phyloP scores from a whole-genome alignment of 352 stramenopile species.

The Globisporangium paddicum region DNA sequence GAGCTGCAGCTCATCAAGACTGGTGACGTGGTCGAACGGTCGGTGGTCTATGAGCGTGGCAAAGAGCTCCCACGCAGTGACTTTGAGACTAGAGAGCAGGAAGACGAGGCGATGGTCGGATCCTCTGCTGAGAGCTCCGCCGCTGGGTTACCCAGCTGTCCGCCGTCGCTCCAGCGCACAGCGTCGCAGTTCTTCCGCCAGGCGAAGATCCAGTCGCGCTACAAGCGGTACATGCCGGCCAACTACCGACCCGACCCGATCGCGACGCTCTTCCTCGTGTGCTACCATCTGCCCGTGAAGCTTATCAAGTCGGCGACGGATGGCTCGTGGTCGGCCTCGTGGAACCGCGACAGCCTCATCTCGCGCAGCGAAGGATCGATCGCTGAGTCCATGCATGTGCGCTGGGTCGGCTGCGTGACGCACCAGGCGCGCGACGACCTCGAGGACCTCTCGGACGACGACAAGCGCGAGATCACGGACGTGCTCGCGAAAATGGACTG shows the following conservation, averaged over 20 bases:
- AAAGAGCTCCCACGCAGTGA: slow-evolving; percentile 17
- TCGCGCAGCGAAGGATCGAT: slow-evolving; percentile 86
- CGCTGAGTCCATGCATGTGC: slow-evolving; percentile 80
- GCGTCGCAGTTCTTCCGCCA: slow-evolving; percentile 54
- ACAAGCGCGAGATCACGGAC: slow-evolving; percentile 79
- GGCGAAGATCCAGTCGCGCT: slow-evolving; percentile 75
- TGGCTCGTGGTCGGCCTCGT: slow-evolving; percentile 82
- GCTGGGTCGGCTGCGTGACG: slow-evolving; percentile 85
- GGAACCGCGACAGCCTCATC: slow-evolving; percentile 92
- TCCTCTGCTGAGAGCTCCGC: not conserved
- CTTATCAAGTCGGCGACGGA: slow-evolving; percentile 59
- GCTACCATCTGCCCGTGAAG: slow-evolving; percentile 91
- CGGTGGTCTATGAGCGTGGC: slow-evolving; percentile 52
- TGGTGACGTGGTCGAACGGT: slow-evolving; percentile 50
- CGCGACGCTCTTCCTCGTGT: slow-evolving; percentile 87
- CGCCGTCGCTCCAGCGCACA: slow-evolving; percentile 20
- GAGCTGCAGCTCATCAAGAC: slow-evolving; percentile 61
- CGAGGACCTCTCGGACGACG: slow-evolving; percentile 70
- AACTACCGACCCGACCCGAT: slow-evolving; percentile 59
- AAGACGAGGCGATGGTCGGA: slow-evolving; percentile 22
- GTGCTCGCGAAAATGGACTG: slow-evolving; percentile 94
- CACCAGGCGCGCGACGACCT: slow-evolving; percentile 63
- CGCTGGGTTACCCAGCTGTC: not conserved
- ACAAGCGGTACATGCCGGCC: slow-evolving; percentile 75
- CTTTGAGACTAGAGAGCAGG: slow-evolving; percentile 8